Evolutionary conservation across 805 yeast species (phyloP), one percentile per base, ranked within the genome.

Genomic region (Saccharomyces cerevisiae): DNA sequence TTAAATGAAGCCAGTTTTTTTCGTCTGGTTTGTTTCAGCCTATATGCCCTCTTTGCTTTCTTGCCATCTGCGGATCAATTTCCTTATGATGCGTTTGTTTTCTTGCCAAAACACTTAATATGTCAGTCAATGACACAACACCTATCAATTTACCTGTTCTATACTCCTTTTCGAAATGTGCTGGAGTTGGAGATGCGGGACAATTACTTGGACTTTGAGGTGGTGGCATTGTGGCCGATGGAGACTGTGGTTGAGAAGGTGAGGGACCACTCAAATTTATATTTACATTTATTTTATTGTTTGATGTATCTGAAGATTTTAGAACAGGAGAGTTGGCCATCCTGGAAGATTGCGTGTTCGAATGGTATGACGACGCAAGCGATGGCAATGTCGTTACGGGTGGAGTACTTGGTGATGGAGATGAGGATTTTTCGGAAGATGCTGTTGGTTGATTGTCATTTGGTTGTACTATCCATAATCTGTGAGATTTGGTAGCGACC

Each of bases 401-500:
- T 6, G 51, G 29, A 13, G 50, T n/a, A 14, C 36, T 48, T 46
- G 48, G 31, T 13, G 29, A 21, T 3, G 57, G 36, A 14, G 55
- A 32, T 1, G 54, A 0, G 10, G 31, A n/a, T 46, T 28, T 21
- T 46, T 36, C 43, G 43, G 43, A 36, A 36, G 43, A 36, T 36
- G 43, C 43, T n/a, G 43, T 17, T 9, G 46, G 17, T 31, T 36
- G 24, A 31, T 28, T 29, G 9, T 26, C 32, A n/a, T 14, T 26
- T 53, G 72, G 83, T 58, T 83, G 85, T 21, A 85, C 90, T 47
- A 87, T 81, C 94, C 92, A 86, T 52, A 87, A 71, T 67, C 98
- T 79, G 72, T 92, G 99, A 1, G 96, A 81, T 69, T 86, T 84
- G 1, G 99, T 92, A 4, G 98, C 98, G n/a, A 92, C 97, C 60